phyloP scores from a whole-genome alignment of 2,329 filamentous ascomycete genomes.

The Microthyrium microscopicum region DNA sequence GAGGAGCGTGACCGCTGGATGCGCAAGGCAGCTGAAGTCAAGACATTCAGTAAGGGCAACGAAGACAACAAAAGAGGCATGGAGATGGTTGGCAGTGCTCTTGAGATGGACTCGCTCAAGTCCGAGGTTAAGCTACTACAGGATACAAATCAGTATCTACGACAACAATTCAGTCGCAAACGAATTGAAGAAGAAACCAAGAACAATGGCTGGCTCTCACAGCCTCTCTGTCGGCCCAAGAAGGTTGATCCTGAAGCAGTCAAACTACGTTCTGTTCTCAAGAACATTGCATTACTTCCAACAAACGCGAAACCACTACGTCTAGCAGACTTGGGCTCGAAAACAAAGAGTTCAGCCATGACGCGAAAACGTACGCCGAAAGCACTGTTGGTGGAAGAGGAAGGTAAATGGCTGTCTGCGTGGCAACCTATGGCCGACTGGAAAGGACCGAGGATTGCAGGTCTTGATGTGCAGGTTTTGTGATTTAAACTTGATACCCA shows the following conservation, averaged over 20 bases:
- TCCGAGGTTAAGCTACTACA: slow-evolving; percentile 49
- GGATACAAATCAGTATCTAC: slow-evolving; percentile 48
- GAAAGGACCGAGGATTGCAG: no score
- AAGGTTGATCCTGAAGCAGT: not conserved
- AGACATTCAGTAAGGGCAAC: slow-evolving; percentile 38
- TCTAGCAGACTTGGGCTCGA: no score
- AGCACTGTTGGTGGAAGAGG: no score
- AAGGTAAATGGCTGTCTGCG: no score
- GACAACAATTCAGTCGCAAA: slow-evolving; percentile 24
- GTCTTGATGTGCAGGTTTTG: no score
- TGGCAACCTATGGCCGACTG: no score
- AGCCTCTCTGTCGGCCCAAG: slow-evolving; percentile 3
- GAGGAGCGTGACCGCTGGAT: slow-evolving; percentile 29
- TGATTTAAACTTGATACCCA: no score
- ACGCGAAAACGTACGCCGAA: no score
- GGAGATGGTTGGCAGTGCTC: slow-evolving; percentile 50
- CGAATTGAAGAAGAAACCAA: slow-evolving; percentile 1
- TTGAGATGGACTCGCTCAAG: slow-evolving; percentile 57
- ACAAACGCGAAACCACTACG: no score
- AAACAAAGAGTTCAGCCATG: no score
- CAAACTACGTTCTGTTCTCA: no score
- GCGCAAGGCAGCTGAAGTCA: slow-evolving; percentile 10
- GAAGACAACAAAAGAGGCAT: slow-evolving; percentile 27
- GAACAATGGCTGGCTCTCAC: slow-evolving; percentile 5
- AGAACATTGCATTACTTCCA: no score